Base-by-base conservation (phyloP, 2,329 filamentous ascomycete species). In the Ophiostoma populinum region DNA sequence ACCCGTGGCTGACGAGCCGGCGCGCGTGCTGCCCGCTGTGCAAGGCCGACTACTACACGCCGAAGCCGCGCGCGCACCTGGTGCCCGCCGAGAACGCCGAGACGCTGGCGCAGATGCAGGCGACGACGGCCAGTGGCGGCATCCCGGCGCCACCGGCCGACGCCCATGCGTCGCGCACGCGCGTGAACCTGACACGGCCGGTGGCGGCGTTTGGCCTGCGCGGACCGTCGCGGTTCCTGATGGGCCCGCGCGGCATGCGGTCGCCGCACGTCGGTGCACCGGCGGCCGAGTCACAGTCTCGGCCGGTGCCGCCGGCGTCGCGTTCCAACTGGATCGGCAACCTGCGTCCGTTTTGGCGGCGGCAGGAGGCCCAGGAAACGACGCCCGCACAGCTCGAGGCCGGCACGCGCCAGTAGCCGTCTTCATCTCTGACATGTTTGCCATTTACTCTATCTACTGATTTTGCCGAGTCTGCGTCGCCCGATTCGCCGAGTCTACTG, bases 41-140 rank as follows among this genome's bases (percentile, higher is more conserved):
- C 65, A 98, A 98, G 59, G 82, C 87, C 26, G 90, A 98, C 51
- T 98, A 95, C 55, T 95, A 92, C 54, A 77, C 83, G 3, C 87
- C 90, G 0, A 95, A 95, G 57, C 82, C 85, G 34, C 79, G 83
- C 12, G 64, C 80, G 3, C 51, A 54, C 8, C n/a, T n/a, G n/a
- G n/a, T n/a, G n/a, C 54, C 59, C 9, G 54, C 58, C 11, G 60
- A 62, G 22, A 50, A 47, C 24, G 52, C 57, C 17, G 33, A 19
- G 42, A 50, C 10, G 51, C 52, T 10, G 49, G 46, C 35, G 43
- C 46, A 5, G 42, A 47, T 37, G 51, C 40, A 40, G 49, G 46
- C 37, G 11, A 4, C 13, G 17, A 13, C 11, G 28, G 11, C 12
- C 19, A 9, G n/a, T 15, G 29, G 29, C 5, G 18, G 15, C 8